Evolutionary conservation across 2,329 filamentous ascomycete species (phyloP), one percentile per base, ranked within the genome.

Genomic region (Ophiostoma sp.): DNA sequence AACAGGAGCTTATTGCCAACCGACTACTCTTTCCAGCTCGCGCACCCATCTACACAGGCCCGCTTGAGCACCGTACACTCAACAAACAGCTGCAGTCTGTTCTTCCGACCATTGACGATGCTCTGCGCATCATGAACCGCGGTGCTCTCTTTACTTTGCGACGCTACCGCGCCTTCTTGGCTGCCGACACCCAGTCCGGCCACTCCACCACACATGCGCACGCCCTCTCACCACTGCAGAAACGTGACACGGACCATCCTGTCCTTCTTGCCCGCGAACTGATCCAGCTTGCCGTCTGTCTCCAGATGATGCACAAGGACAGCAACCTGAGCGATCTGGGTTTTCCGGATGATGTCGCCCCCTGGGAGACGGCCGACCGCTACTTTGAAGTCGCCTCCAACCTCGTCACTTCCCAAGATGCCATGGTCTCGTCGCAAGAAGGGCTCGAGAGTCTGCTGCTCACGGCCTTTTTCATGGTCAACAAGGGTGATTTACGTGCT

Each of bases 361-460:
- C 68, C 17, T 31, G 28, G 42, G 57, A 70, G 72, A 57, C 52
- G 15, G 79, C 79, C 1, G 79, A 77, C 9, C 64, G 57, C n/a
- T 74, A 66, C 36, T 72, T 74, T 33, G 45, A 59, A 6, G 52
- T 71, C 7, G 71, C 73, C 12, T 59, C 81, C 11, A 78, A 76
- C 12, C 74, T 81, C n/a, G 82, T 88, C 1, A 85, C 83, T 82
- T 55, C 64, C 12, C 64, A 87, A 19, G 83, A 87, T 57, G 81
- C 83, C 1, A 77, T 88, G 0, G 76, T 84, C 0, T 79, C 77
- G 15, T 84, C 82, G 0, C 66, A 86, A 1, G 85, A 86, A 70
- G 85, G 85, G 0, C 77, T 88, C 5, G 84, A 87, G 73, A 85
- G 84, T 61, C 74, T 88, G 6, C 80, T 87, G 74, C 79, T 87